phyloP scores from a whole-genome alignment of 768 basidiomycete species.

The Suillus clintonianus region DNA sequence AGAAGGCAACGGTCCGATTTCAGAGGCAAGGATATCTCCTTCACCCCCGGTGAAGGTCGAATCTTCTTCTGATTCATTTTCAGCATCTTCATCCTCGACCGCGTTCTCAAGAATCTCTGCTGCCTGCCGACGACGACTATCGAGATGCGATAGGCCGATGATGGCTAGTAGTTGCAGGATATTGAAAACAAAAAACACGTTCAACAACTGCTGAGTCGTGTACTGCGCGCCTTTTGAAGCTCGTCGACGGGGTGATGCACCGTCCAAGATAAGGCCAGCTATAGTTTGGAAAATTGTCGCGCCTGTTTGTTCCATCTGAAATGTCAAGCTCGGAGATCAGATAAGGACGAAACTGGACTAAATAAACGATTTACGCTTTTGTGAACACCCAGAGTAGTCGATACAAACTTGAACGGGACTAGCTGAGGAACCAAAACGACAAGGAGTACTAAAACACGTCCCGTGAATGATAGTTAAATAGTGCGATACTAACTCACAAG shows the following conservation, averaged over 20 bases:
- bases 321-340: not conserved
- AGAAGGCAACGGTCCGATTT: constrained; percentile 4
- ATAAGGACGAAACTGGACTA: not conserved
- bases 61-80: constrained; percentile 1
- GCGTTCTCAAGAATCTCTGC: constrained; percentile 1
- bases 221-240: constrained; percentile 8
- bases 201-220: constrained; percentile 57
- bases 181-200: constrained; percentile 58
- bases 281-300: constrained; percentile 73
- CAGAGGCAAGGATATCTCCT: constrained; percentile 7
- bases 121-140: constrained; percentile 39
- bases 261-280: constrained; percentile 59
- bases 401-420: constrained; percentile 70
- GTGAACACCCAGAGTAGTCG: constrained; percentile 76
- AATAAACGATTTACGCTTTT: constrained; percentile 58
- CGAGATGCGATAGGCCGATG: constrained; percentile 49
- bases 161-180: constrained; percentile 56
- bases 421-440: constrained; percentile 76
- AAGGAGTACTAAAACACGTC: constrained; percentile 54
- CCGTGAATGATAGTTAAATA: not conserved
- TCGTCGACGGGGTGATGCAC: constrained; percentile 18
- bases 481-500: constrained; percentile 41
- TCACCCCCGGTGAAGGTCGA: constrained; percentile 1
- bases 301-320: constrained; percentile 73
- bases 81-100: not conserved